Evolutionary conservation across 2,329 filamentous ascomycete species (phyloP).

Genomic region (Triangularia verruculosa): DNA sequence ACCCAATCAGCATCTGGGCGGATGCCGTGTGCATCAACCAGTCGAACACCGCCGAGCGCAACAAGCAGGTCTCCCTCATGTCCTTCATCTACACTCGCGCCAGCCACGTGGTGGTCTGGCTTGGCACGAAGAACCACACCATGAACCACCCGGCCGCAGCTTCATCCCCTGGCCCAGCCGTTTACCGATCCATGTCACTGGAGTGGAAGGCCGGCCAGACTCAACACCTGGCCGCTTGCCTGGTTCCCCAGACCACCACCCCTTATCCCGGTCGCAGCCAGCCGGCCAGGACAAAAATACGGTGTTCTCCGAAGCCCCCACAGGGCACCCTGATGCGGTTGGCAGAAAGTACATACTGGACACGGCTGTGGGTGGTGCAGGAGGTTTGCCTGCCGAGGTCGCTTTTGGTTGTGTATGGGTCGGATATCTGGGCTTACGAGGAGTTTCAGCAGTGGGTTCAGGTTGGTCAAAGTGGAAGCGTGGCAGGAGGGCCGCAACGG

Average conservation of each 20-base stretch:
- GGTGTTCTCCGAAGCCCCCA: not conserved
- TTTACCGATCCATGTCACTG: not conserved
- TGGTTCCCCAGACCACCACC: not conserved
- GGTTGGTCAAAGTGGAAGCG: not conserved
- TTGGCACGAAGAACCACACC: constrained; percentile 6
- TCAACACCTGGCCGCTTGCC: not conserved
- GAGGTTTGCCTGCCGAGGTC: constrained; percentile 20
- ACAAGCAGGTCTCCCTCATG: constrained; percentile 23
- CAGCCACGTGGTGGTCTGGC: constrained; percentile 10
- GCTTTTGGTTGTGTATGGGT: constrained; percentile 15
- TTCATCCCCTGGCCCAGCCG: not conserved
- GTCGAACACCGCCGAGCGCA: constrained; percentile 17
- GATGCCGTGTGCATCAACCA: constrained; percentile 24
- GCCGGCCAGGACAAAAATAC: not conserved
- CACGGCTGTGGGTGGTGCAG: constrained; percentile 23
- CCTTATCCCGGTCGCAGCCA: not conserved
- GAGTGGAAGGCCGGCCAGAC: not conserved
- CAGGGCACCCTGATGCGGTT: not conserved
- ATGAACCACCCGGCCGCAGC: not conserved
- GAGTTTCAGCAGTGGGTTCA: constrained; percentile 1
- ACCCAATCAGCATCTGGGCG: constrained; percentile 18
- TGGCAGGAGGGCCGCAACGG: constrained; percentile 2
- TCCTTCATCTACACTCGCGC: constrained; percentile 16
- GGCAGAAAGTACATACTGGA: constrained; percentile 20
- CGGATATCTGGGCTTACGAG: constrained; percentile 14